A percentile compares a stretch with the other conserved stretches of the same genome.
Conservation (phyloP, 495 filamentous ascomycete species). For the Elasticomyces elasticus region DNA sequence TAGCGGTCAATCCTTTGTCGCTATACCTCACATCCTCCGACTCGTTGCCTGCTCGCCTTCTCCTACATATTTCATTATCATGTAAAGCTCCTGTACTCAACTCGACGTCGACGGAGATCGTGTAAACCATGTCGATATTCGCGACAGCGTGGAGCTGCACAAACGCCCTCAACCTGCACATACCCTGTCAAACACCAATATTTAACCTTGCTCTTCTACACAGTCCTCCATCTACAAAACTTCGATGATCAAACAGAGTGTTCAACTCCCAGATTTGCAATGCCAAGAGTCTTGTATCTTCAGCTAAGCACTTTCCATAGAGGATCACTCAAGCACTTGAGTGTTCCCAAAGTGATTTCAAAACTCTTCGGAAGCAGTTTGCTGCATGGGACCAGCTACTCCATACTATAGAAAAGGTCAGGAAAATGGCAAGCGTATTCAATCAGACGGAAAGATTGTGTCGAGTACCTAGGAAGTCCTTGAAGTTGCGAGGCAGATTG, state of each 20-base stretch:
- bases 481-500: background rate
- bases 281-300: background rate
- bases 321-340: constrained; percentile 2
- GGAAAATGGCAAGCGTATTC: background rate
- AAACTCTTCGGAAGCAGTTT: background rate
- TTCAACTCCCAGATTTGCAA: background rate
- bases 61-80: too few species aligned
- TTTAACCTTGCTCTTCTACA: constrained; percentile 1
- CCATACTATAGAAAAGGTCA: background rate
- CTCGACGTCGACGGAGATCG: too few species aligned
- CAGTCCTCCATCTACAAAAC: constrained; percentile 6
- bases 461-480: constrained; percentile 3
- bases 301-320: background rate
- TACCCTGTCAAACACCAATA: background rate
- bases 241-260: constrained; percentile 4
- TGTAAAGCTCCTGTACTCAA: too few species aligned
- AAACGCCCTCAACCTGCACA: background rate
- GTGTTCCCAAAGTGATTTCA: background rate
- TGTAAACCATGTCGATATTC: too few species aligned
- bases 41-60: too few species aligned
- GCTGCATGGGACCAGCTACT: background rate
- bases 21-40: too few species aligned
- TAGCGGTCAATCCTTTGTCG: too few species aligned
- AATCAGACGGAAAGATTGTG: background rate
- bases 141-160: too few species aligned